Base-by-base conservation (phyloP, 23 red algal genomes). In the Gracilariopsis chorda region DNA sequence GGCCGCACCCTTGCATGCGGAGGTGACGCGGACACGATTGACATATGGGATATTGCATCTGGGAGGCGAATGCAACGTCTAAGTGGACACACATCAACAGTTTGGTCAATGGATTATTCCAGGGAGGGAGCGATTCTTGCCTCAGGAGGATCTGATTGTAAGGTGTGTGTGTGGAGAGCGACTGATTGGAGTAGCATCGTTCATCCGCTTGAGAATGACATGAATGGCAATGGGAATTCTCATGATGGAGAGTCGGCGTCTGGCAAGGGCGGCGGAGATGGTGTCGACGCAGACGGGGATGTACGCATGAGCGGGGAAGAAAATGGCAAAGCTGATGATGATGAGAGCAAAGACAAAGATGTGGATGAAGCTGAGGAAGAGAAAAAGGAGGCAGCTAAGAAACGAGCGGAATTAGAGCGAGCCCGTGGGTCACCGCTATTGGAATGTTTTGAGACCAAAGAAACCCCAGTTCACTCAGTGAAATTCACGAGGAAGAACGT, bases 401-500 rank as follows among this genome's bases (percentile, higher is more conserved):
- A 72, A 33, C 41, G 68, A 16, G 40, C 40, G 8, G 64, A 88
- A 47, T 48, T 10, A 20, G 34, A 53, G 48, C 14, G 24, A 7
- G 81, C 68, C 6, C 39, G 35, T 28, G 56, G 85, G 20, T 57
- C 48, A 46, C 41, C 56, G 4, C 24, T 94, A 25, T 7, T 83
- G n/a, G 68, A 72, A 16, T 39, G 60, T n/a, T 77, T 92, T 41
- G 77, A 90, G 1, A 98, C 96, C 21, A 98, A 98, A 43, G 75
- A 90, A 12, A 95, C 96, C 45, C 91, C 96, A 1, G 72, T 95
- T 20, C 83, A 92, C 24, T 69, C 58, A 21, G 82, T 95, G 4
- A 84, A 87, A 40, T 98, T 98, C 56, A 91, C 96, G 37, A 52
- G 92, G 30, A 74, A 82, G 48, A 98, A 98, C 69, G 59, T 98